Percentiles rank a stretch among this genome's conserved stretches.
These are phyloP conservation scores for Rutstroemia sydowiana DNA, from an alignment of 2,329 filamentous ascomycete species.

Conservation along the genomic window DNA sequence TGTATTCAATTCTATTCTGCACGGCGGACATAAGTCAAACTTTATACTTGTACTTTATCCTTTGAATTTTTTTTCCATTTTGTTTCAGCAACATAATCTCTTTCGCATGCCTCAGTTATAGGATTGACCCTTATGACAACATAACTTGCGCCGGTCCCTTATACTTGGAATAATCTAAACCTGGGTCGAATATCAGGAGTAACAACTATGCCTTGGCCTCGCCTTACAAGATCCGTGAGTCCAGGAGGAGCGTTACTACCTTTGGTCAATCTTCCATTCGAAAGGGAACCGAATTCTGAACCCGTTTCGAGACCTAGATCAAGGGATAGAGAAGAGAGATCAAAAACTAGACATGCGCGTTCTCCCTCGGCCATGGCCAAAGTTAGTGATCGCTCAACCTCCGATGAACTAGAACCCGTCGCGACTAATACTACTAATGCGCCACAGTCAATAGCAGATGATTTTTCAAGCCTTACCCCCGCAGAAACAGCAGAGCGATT, in stretches of 20 bases:
- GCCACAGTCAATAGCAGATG: constrained; percentile 40
- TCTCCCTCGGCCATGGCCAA: constrained; percentile 29
- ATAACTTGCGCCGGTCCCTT: constrained; percentile 29
- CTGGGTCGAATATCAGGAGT: not conserved
- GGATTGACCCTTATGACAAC: constrained; percentile 24
- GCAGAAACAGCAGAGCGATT: constrained; percentile 71
- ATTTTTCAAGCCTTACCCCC: constrained; percentile 61
- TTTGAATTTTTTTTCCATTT: not conserved
- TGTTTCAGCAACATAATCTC: not conserved
- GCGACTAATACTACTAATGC: constrained; percentile 11
- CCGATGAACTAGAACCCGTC: not conserved
- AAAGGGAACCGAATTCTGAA: constrained; percentile 18
- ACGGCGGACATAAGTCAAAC: too few relatives aligned
- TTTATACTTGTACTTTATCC: not conserved
- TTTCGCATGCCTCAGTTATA: constrained; percentile 30
- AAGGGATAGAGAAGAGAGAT: constrained; percentile 17
- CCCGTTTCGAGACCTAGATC: constrained; percentile 19
- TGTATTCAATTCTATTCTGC: too few relatives aligned
- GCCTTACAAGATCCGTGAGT: constrained; percentile 25
- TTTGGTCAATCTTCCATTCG: constrained; percentile 25
- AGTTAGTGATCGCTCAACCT: constrained; percentile 20
- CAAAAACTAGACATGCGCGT: constrained; percentile 24
- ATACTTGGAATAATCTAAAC: not conserved
- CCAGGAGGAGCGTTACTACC: constrained; percentile 24
- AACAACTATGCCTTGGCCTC: constrained; percentile 28